These are phyloP conservation scores for Phylloporus sp. DNA, from an alignment of 768 basidiomycete genomes.

Conservation along the genomic window DNA sequence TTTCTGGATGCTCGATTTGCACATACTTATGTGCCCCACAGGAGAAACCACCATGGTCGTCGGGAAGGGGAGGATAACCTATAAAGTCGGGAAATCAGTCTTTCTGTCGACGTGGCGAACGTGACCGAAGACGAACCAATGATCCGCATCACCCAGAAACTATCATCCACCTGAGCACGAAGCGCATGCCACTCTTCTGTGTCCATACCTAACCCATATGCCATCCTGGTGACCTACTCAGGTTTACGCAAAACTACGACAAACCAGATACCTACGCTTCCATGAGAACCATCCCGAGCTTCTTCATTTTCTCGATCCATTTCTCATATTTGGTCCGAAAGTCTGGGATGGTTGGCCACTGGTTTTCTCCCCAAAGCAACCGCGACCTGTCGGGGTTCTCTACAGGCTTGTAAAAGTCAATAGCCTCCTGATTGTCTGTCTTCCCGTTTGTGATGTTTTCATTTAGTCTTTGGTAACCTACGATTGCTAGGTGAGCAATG, in stretches of 20 bases:
- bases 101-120: neutral
- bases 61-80: conserved; percentile 87
- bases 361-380: conserved; percentile 80
- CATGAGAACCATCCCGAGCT: conserved; percentile 76
- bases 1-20: neutral
- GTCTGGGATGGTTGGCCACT: conserved; percentile 61
- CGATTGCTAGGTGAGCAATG: neutral
- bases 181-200: conserved; percentile 65
- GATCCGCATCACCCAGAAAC: conserved; percentile 86
- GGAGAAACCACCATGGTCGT: conserved; percentile 74
- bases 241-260: neutral
- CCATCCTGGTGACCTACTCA: conserved; percentile 54
- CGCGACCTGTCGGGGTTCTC: conserved; percentile 63
- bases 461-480: conserved; percentile 75
- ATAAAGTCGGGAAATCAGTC: neutral
- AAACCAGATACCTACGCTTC: conserved; percentile 55
- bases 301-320: conserved; percentile 87
- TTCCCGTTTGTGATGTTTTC: conserved; percentile 86
- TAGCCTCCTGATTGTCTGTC: conserved; percentile 78
- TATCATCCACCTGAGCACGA: conserved; percentile 65
- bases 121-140: conserved; percentile 68
- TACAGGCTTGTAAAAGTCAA: conserved; percentile 79
- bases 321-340: conserved; percentile 62
- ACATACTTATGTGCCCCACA: conserved; percentile 85
- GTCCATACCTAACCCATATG: conserved; percentile 70